Evolutionary conservation across 192 early-diverging fungal species (phyloP).

Genomic region (Oehlia diaphana): DNA sequence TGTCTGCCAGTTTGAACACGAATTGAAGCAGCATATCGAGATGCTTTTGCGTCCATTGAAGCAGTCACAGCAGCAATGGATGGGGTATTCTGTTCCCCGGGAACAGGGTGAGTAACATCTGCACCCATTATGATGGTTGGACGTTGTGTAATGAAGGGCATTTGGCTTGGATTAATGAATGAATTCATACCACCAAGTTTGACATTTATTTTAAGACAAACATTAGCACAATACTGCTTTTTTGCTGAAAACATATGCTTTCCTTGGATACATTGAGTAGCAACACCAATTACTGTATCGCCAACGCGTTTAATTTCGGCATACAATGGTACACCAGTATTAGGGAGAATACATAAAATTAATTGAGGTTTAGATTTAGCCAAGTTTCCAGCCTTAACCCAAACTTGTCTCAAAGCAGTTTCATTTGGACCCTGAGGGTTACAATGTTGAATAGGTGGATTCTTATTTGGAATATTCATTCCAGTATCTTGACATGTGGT

Average conservation of each 20-base stretch:
- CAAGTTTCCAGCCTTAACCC: not conserved
- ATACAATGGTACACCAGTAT: not conserved
- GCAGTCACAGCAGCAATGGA: not conserved
- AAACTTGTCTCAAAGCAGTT: not conserved
- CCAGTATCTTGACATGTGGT: conserved; percentile 71
- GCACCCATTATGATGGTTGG: not conserved
- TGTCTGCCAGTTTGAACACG: not conserved
- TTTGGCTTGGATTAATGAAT: conserved; percentile 54
- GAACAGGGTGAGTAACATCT: not conserved
- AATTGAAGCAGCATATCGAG: not conserved
- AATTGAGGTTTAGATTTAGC: not conserved
- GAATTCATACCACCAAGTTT: conserved; percentile 88
- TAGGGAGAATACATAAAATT: not conserved
- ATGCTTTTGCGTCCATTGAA: not conserved
- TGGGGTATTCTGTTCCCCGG: too few relatives aligned
- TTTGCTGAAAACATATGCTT: not conserved
- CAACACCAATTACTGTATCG: not conserved
- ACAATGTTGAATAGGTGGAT: conserved; percentile 61
- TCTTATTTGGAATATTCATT: conserved; percentile 55
- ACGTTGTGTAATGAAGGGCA: conserved; percentile 50
- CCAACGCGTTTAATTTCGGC: not conserved
- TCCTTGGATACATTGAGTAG: not conserved
- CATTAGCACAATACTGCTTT: conserved; percentile 88
- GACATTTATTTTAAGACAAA: conserved; percentile 92
- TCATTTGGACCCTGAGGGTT: not conserved